phyloP scores from a whole-genome alignment of 352 stramenopile genomes.

The Globisporangium acanthophoron region DNA sequence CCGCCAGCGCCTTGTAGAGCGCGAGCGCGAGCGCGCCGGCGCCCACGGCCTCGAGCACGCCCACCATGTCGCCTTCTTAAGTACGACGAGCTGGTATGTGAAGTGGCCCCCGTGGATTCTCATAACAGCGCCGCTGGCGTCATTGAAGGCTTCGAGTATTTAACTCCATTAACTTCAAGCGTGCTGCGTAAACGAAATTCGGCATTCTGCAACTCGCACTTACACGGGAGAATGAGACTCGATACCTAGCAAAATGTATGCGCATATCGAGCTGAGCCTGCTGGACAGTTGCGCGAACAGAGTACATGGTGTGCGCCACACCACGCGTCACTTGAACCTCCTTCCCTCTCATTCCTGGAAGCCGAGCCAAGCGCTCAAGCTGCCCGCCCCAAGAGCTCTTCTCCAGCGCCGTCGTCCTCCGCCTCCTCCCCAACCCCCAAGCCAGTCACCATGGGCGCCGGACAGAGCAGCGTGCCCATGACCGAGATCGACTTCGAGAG shows the following conservation, averaged over 20 bases:
- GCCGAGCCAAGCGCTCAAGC: too few relatives aligned
- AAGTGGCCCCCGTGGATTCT: neutral
- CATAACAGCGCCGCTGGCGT: neutral
- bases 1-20: slow-evolving; percentile 8
- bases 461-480: slow-evolving; percentile 32
- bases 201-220: too few relatives aligned
- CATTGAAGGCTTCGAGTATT: neutral
- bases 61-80: slow-evolving; percentile 3
- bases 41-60: slow-evolving; percentile 9
- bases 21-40: slow-evolving; percentile 15
- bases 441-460: slow-evolving; percentile 34
- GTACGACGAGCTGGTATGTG: too few relatives aligned
- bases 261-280: too few relatives aligned
- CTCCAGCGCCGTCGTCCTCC: neutral
- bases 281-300: too few relatives aligned
- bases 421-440: neutral
- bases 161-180: too few relatives aligned
- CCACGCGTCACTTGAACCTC: too few relatives aligned
- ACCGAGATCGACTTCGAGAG: slow-evolving; percentile 50
- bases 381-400: neutral
- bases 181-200: too few relatives aligned
- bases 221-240: too few relatives aligned
- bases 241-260: too few relatives aligned
- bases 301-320: too few relatives aligned
- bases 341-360: neutral